These are phyloP conservation scores for Apiotrichum siamense DNA, from an alignment of 1,284 basidiomycete species.

Conservation along the genomic window DNA sequence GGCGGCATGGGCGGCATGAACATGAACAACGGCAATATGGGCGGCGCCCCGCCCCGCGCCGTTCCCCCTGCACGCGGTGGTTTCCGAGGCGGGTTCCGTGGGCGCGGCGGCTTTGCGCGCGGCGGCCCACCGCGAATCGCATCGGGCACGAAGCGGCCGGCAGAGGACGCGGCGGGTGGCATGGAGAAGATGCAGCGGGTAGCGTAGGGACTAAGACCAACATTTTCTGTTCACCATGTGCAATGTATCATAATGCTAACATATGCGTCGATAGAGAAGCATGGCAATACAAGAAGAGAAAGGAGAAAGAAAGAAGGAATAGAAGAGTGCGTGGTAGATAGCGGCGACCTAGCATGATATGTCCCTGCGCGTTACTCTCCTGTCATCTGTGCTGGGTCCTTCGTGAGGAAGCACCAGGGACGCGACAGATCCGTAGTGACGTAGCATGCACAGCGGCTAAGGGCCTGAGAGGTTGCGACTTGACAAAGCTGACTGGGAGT, in stretches of 20 bases:
- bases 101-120: constrained; percentile 6
- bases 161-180: constrained; percentile 7
- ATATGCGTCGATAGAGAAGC: too few relatives aligned
- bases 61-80: constrained; percentile 10
- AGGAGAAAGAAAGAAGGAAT: background rate
- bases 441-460: too few relatives aligned
- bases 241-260: too few relatives aligned
- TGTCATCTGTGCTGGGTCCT: too few relatives aligned
- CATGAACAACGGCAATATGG: constrained; percentile 1
- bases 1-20: constrained; percentile 1
- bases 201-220: background rate
- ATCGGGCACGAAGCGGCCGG: constrained; percentile 4
- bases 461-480: too few relatives aligned
- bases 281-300: background rate
- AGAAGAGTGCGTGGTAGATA: background rate
- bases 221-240: too few relatives aligned
- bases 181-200: constrained; percentile 18
- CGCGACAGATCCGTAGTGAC: too few relatives aligned
- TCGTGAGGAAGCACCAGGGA: too few relatives aligned
- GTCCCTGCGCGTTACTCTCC: too few relatives aligned
- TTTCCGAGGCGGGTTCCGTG: constrained; percentile 18
- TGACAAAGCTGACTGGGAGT: too few relatives aligned
- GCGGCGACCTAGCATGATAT: too few relatives aligned
- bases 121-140: too few relatives aligned
- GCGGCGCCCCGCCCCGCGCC: background rate